Percentiles rank a stretch among this genome's conserved stretches.
These are phyloP conservation scores for Fusarium luffae DNA, from an alignment of 2,329 filamentous ascomycete genomes.

Conservation along the genomic window DNA sequence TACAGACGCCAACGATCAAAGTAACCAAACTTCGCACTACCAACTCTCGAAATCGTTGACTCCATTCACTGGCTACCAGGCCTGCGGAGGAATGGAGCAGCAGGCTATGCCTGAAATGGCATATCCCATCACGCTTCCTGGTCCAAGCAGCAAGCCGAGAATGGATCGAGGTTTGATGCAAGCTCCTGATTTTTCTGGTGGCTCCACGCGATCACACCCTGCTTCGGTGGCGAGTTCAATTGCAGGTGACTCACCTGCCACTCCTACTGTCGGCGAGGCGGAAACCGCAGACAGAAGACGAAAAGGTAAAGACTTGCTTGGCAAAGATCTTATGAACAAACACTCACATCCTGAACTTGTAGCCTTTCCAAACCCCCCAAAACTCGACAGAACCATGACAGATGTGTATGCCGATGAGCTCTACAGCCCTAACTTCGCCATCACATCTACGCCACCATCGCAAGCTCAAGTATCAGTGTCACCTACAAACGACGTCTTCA, in stretches of 20 bases:
- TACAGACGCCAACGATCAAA: slow-evolving; percentile 59
- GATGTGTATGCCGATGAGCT: slow-evolving; percentile 87
- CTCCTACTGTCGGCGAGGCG: slow-evolving; percentile 62
- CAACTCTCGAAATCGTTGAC: slow-evolving; percentile 59
- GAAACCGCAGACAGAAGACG: slow-evolving; percentile 62
- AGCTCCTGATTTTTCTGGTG: slow-evolving; percentile 58
- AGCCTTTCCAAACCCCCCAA: slow-evolving; percentile 70
- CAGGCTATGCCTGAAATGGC: slow-evolving; percentile 53
- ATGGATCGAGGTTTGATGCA: slow-evolving; percentile 58
- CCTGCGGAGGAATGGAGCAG: slow-evolving; percentile 48
- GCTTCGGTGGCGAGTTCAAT: slow-evolving; percentile 68
- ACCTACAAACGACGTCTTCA: slow-evolving; percentile 69
- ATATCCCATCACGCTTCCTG: slow-evolving; percentile 55
- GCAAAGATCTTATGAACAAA: slow-evolving; percentile 17
- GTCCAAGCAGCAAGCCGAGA: slow-evolving; percentile 51
- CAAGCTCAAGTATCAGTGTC: slow-evolving; percentile 61
- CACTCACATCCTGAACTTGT: slow-evolving; percentile 69
- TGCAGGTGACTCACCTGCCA: slow-evolving; percentile 69
- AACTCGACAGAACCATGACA: slow-evolving; percentile 86
- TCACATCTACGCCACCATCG: slow-evolving; percentile 66
- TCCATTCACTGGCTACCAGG: slow-evolving; percentile 57
- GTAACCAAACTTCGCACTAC: slow-evolving; percentile 55
- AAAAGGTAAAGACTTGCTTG: slow-evolving; percentile 60
- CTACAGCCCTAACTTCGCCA: slow-evolving; percentile 76
- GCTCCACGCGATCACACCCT: slow-evolving; percentile 59